Base-by-base conservation (phyloP, 192 early-diverging fungal genomes). In the Coemansia sp. region DNA sequence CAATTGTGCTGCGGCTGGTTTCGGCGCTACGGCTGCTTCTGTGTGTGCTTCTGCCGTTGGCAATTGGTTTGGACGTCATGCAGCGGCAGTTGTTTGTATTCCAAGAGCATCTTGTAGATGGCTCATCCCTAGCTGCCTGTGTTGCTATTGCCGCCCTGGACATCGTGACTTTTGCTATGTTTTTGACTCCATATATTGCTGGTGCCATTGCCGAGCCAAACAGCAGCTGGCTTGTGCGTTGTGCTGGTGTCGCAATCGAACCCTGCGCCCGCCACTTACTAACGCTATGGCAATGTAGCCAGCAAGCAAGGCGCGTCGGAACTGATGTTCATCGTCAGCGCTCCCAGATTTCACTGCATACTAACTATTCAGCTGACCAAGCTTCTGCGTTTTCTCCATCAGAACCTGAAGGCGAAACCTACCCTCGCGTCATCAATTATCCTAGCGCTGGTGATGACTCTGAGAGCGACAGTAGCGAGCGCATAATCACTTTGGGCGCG, bases 271-370 rank as follows among this genome's bases (percentile, higher is more conserved):
- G 42, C 54, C 54, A 61, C 21, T 23, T 70, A 2, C 22, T 42
- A 5, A 20, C 24, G 14, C 36, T 52, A 4, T 50, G 53, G 32
- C n/a, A 21, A 9, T 32, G 27, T 11, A 36, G 46, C 51, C 42
- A 9, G 32, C 69, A 30, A 9, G 33, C 23, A 2, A 21, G 21
- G 8, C 33, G 63, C 22, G 23, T 30, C 29, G 20, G 27, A 21
- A 39, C 33, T 24, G 57, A 19, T 4, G 53, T 36, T 3, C 24
- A 42, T 4, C 60, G 59, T 0, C 62, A 64, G n/a, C 58, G 78
- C 4, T 81, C 78, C 22, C 78, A 81, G 42, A 81, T 81, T 20
- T 81, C 78, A 3, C 78, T 81, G 10, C 78, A 72, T 27, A 81
- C 73, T 2, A 75, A 72, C 57, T 52, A 70, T 22, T 61, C 39